Evolutionary conservation across 83 land plant species (phyloP), one percentile per base, ranked within the genome.

Genomic region (Thuja plicata): DNA sequence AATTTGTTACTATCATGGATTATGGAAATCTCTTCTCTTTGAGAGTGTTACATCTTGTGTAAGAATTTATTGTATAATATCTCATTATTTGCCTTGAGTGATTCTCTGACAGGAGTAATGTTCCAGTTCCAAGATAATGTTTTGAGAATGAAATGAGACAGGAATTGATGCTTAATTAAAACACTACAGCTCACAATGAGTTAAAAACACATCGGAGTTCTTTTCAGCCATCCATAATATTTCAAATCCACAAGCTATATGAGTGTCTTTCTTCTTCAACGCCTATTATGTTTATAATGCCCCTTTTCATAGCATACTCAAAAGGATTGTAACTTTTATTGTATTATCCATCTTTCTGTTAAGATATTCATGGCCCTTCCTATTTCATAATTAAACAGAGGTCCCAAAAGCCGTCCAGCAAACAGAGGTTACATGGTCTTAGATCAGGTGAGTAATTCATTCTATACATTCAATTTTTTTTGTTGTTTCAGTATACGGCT

Each of bases 51-150:
- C 88, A 91, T 91, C 97, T 91, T 89, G 38, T 86, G 89, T 7
- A 94, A 92, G 87, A 38, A 38, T 95, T 96, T 24, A 94, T 94
- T 24, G 95, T 90, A 27, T 94, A 92, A 90, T 90, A 94, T 1
- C 99, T 98, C 87, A 97, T 97, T 10, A 98, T 97, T 85, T 97
- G 99, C 73, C 93, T 94, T 70, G 96, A 95, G 79, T 95, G 96
- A 87, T 96, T 97, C 66, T 96, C 96, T 15, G 96, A 87, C 38
- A 96, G 97, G 71, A 90, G 92, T 0, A 97, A 91, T 41, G 90
- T 92, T 83, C 97, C 89, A 54, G 92, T 93, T 15, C 95, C 96
- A 86, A 93, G 95, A 84, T 97, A 95, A 86, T 95, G 98, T 87
- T 97, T 96, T n/a, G 96, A 94, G 90, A 94, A 97, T 32, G 97